phyloP scores from a whole-genome alignment of 2,329 filamentous ascomycete genomes.

The Triangularia verruculosa region DNA sequence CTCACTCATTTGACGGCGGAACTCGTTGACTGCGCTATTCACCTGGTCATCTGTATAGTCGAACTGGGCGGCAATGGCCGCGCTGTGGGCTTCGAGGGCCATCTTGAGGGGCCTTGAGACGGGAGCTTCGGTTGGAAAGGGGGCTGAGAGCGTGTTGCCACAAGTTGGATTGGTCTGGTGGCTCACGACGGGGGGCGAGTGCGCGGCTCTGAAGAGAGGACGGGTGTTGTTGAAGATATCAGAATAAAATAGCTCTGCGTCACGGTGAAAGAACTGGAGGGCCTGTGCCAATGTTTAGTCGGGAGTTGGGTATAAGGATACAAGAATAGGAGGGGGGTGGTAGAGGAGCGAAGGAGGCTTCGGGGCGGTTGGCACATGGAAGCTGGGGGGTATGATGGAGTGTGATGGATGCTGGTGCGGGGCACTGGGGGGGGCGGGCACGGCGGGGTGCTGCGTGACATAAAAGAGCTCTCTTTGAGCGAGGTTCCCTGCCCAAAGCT shows the following conservation, averaged over 20 bases:
- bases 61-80: slow-evolving; percentile 79
- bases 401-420: slow-evolving; percentile 3
- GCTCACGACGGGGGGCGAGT: slow-evolving; percentile 41
- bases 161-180: slow-evolving; percentile 43
- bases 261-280: slow-evolving; percentile 51
- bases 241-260: slow-evolving; percentile 45
- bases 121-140: slow-evolving; percentile 53
- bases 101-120: slow-evolving; percentile 57
- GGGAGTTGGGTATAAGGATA: not conserved
- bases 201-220: slow-evolving; percentile 34
- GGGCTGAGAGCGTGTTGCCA: slow-evolving; percentile 48
- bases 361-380: slow-evolving; percentile 1
- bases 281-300: slow-evolving; percentile 36
- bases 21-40: slow-evolving; percentile 78
- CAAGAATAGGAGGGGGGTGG: not conserved
- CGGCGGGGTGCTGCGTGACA: not conserved
- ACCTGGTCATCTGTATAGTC: slow-evolving; percentile 77
- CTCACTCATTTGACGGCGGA: slow-evolving; percentile 77
- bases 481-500: not conserved
- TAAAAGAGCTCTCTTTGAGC: slow-evolving; percentile 9
- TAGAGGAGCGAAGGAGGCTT: slow-evolving; percentile 3
- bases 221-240: slow-evolving; percentile 31
- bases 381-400: slow-evolving; percentile 3
- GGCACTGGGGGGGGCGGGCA: slow-evolving; percentile 6
- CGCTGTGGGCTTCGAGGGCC: slow-evolving; percentile 67